Evolutionary conservation across 257 asterid species (phyloP).

Genomic region (Echium plantagineum): DNA sequence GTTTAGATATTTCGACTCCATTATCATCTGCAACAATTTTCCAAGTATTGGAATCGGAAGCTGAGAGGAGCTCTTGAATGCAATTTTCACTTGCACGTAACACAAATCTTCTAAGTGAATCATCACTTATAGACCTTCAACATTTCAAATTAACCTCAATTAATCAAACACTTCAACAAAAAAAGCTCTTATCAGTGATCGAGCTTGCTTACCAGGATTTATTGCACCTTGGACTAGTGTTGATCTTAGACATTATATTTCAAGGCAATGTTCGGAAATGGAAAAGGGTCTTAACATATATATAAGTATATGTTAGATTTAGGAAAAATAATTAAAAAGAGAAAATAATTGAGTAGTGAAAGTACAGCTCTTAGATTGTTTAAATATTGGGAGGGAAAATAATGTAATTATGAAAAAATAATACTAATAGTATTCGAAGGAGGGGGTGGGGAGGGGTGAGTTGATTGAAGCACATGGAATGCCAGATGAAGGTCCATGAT

Average conservation of each 20-base stretch:
- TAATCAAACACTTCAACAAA: too few relatives aligned
- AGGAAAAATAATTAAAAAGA: constrained; percentile 7
- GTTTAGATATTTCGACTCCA: constrained; percentile 72
- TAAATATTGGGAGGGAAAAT: constrained; percentile 9
- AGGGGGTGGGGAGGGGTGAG: constrained; percentile 44
- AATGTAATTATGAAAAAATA: constrained; percentile 7
- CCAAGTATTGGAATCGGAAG: constrained; percentile 73
- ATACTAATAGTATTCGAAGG: too few relatives aligned
- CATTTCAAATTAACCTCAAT: too few relatives aligned
- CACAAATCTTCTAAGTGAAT: constrained; percentile 72
- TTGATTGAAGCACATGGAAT: constrained; percentile 76
- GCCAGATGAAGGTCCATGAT: constrained; percentile 22
- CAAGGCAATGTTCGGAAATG: constrained; percentile 9
- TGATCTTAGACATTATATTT: constrained; percentile 23
- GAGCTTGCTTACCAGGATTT: neutral
- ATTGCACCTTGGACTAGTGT: constrained; percentile 18
- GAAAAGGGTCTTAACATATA: constrained; percentile 3
- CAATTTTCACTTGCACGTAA: constrained; percentile 82
- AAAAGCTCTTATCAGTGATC: too few relatives aligned
- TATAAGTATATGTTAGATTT: neutral
- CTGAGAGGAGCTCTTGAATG: constrained; percentile 79
- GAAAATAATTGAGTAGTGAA: constrained; percentile 7
- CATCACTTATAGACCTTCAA: constrained; percentile 90
- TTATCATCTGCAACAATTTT: constrained; percentile 44
- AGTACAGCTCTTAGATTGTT: constrained; percentile 33